Base-by-base conservation (phyloP, 2,329 filamentous ascomycete species). In the Blastomyces silverae region DNA sequence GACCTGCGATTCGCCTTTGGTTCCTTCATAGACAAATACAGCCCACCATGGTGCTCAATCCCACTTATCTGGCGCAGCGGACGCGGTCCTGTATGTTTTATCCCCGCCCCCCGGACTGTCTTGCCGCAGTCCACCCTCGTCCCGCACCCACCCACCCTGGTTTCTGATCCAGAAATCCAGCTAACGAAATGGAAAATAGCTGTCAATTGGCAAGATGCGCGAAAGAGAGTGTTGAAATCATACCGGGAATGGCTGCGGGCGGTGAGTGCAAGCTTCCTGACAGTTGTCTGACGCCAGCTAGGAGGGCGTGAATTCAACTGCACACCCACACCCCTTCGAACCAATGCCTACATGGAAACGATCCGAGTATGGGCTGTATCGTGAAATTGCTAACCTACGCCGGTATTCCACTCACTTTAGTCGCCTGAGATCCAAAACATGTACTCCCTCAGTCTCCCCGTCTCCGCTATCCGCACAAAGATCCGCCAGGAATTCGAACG, bases 231-330 rank as follows among this genome's bases (percentile, higher is more conserved):
- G 69, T 80, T 97, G 72, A 86, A 87, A 76, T 89, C 90, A 72
- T 99, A 99, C 83, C 86, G 94, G 77, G 89, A 93, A 83, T 99
- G 94, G 94, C 86, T 97, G 73, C 88, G 94, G 83, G 88, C 91
- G 79, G 94, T 99, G 89, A 76, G 92, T 88, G 25, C 39, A 48
- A 50, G 13, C 22, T 60, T 48, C 17, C 25, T 63, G 60, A 61
- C 58, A 31, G 39, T 22, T 22, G 58, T 25, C 20, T 50, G 46
- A 25, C n/a, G n/a, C 20, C 46, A 13, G 46, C 46, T 20, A 48
- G 42, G 42, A 62, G 17, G 44, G 63, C 62, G 0, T 46, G 25
- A 34, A 58, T 31, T 13, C 64, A 11, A 61, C 10, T n/a, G 2
- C 34, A 17, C 22, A 39, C 31, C 31, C 20, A 2, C 13, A n/a